Conservation (phyloP, 2,329 filamentous ascomycete species). For the Xylaria arbuscula region DNA sequence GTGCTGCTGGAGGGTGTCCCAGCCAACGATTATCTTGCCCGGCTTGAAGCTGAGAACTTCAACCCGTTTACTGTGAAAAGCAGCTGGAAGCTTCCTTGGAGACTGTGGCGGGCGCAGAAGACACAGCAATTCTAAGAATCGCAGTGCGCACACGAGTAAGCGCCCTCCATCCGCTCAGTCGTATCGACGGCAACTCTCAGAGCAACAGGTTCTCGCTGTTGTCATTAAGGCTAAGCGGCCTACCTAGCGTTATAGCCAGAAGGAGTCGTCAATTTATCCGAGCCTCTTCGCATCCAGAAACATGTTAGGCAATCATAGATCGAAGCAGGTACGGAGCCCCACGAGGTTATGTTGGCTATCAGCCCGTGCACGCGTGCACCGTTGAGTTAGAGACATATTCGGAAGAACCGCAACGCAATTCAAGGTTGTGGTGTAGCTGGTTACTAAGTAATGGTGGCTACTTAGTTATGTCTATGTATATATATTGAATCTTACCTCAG, state of each 20-base stretch:
- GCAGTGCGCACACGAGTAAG: neutral
- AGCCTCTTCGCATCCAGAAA: neutral
- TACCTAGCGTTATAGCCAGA: neutral
- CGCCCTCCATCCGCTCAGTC: neutral
- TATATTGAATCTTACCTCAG: too few species aligned
- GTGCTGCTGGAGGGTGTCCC: conserved; percentile 84
- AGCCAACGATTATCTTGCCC: conserved; percentile 80
- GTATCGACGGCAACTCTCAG: neutral
- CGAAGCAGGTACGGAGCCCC: neutral
- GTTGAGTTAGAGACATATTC: neutral
- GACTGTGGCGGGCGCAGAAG: conserved; percentile 66
- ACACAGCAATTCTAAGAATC: conserved; percentile 58
- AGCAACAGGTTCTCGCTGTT: too few species aligned
- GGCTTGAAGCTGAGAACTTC: conserved; percentile 84
- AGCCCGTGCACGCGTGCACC: neutral
- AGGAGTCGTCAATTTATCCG: neutral
- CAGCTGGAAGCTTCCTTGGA: conserved; percentile 89
- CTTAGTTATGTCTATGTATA: too few species aligned
- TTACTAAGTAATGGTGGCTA: too few species aligned
- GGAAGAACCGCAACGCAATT: neutral
- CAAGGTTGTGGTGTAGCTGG: too few species aligned
- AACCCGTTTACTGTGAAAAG: conserved; percentile 77
- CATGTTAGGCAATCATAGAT: neutral
- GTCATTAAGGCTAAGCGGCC: neutral
- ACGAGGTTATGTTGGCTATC: neutral